Evolutionary conservation across 1,284 basidiomycete species (phyloP).

Genomic region (Malassezia brasiliensis): DNA sequence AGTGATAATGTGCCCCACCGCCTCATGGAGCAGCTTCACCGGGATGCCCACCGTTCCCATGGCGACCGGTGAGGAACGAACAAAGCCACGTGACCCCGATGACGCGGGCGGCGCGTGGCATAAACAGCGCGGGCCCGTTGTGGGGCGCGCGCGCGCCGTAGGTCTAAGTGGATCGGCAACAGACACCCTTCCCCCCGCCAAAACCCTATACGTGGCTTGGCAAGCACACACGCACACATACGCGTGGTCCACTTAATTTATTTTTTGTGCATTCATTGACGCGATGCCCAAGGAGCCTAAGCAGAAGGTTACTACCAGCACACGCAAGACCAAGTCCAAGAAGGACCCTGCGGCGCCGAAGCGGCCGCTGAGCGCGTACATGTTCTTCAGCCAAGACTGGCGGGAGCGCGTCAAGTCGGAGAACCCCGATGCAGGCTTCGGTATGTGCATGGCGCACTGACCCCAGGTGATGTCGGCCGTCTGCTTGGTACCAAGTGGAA

Average conservation of each 20-base stretch:
- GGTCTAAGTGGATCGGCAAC: background rate
- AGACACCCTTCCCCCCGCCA: background rate
- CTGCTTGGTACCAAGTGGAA: conserved; percentile 83
- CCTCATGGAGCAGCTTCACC: conserved; percentile 50
- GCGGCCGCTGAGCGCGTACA: conserved; percentile 85
- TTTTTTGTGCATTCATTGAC: background rate
- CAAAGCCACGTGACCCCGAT: background rate
- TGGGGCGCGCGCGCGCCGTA: conserved; percentile 2
- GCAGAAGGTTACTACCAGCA: conserved; percentile 30
- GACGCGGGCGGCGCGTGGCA: background rate
- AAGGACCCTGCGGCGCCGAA: conserved; percentile 70
- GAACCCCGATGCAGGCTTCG: conserved; percentile 87
- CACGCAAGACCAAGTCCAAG: conserved; percentile 40
- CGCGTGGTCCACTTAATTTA: background rate
- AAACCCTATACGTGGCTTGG: background rate
- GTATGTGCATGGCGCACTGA: conserved; percentile 49
- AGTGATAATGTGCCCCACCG: conserved; percentile 89
- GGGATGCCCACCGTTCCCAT: conserved; percentile 48
- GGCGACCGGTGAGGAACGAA: background rate
- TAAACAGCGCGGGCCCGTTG: conserved; percentile 1
- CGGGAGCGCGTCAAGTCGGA: conserved; percentile 86
- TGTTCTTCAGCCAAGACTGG: conserved; percentile 97
- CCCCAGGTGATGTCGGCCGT: conserved; percentile 68
- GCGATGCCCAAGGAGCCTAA: conserved; percentile 40
- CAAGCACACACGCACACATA: background rate